Evolutionary conservation across 75 land plant genomes (phyloP), one percentile per base, ranked within the genome.

Genomic region (Pinus tabuliformis): DNA sequence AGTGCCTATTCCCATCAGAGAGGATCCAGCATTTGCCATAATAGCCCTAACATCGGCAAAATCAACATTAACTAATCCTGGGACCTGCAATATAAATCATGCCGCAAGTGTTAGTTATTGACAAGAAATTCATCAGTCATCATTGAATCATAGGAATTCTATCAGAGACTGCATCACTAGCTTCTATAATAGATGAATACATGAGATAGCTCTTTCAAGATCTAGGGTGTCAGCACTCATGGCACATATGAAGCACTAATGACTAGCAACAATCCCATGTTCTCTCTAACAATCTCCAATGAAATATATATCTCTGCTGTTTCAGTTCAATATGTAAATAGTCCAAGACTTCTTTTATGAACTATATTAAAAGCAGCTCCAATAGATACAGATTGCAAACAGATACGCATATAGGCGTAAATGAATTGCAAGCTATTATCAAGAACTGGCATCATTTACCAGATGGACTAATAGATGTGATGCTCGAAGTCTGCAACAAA

Each of bases 41-140:
- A 95, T 91, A 65, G 98, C 92, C 36, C 98, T 89, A 24, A 95
- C 98, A 88, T 95, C 98, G 76, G 98, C 98, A 84, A 95, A 95
- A 80, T 95, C 98, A 66, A 95, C 98, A 90, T 95, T 95, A 13
- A 95, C 98, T 37, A 95, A 81, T 12, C 98, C 98, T 21, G 98
- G 98, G 21, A 95, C 86, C 98, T 94, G 90, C 76, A 82, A 63
- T 57, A 39, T 57, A 75, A 16, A 28, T 61, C 52, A 81, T 26
- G 3, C 49, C 33, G 1, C 6, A 0, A 58, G 57, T 6, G 13
- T 59, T 30, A 26, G 68, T 17, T 57, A 74, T 17, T 57, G n/a
- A 59, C 17, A 74, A 57, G 13, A 73, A 28, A 20, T 73, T 74
- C 73, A 4, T 24, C n/a, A 28, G 18, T 22, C 3, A 2, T 9